Percentiles rank a stretch among this genome's conserved stretches.
Conservation (phyloP, 805 yeast genomes). For the Wickerhamomyces rabaulensis region DNA sequence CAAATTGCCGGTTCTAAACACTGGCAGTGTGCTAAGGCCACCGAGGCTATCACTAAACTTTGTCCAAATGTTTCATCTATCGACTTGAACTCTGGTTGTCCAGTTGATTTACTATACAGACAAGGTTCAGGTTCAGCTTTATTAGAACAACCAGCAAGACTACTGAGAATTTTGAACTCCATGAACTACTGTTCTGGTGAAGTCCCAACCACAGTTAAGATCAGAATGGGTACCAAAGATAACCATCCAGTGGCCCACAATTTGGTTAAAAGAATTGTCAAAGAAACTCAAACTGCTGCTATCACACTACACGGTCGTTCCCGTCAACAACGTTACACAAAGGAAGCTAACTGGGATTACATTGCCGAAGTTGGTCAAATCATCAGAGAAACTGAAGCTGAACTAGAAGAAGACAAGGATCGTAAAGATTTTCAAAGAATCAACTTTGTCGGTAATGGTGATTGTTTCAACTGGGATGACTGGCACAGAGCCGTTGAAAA, state of each 20-base stretch:
- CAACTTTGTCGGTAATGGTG: conserved; percentile 93
- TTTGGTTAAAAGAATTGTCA: conserved; percentile 63
- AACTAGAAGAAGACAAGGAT: conserved; percentile 58
- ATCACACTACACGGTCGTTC: conserved; percentile 95
- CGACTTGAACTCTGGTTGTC: conserved; percentile 95
- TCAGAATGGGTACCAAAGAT: conserved; percentile 88
- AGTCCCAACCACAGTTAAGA: conserved; percentile 84
- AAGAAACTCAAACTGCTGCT: conserved; percentile 81
- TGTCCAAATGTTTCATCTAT: conserved; percentile 69
- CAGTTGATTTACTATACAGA: conserved; percentile 88
- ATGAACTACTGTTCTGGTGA: conserved; percentile 91
- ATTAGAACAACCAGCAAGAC: conserved; percentile 80
- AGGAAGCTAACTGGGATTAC: conserved; percentile 90
- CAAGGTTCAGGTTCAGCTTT: conserved; percentile 96
- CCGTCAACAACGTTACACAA: conserved; percentile 91
- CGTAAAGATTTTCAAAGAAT: conserved; percentile 53
- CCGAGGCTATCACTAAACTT: conserved; percentile 65
- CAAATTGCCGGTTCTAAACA: conserved; percentile 90
- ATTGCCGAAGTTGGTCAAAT: conserved; percentile 66
- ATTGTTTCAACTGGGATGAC: conserved; percentile 78
- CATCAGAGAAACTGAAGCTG: conserved; percentile 52
- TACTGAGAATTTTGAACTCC: conserved; percentile 72
- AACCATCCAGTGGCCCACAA: conserved; percentile 81
- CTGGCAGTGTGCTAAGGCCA: conserved; percentile 90
- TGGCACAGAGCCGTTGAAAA: conserved; percentile 70